phyloP scores from a whole-genome alignment of 2,329 filamentous ascomycete genomes.

The Botrytis tulipae region DNA sequence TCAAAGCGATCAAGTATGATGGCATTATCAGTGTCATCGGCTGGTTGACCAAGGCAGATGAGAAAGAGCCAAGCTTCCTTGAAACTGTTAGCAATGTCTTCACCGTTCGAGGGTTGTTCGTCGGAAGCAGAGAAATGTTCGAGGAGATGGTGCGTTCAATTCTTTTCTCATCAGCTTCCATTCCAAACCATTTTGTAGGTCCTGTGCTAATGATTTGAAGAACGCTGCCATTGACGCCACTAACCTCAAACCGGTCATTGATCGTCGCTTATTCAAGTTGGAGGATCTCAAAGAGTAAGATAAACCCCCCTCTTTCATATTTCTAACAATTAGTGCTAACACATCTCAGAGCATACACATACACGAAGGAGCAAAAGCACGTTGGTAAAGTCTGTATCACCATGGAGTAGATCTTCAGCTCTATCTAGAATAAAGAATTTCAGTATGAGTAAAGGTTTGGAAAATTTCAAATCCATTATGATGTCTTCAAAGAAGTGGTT shows the following conservation, averaged over 20 bases:
- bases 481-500: background rate
- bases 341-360: background rate
- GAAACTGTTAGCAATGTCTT: background rate
- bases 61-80: background rate
- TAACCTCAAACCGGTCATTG: background rate
- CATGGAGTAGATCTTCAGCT: background rate
- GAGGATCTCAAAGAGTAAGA: background rate
- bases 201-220: background rate
- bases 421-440: background rate
- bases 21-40: slow-evolving; percentile 1
- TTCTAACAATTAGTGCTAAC: background rate
- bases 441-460: background rate
- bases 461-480: background rate
- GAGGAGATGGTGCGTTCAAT: background rate
- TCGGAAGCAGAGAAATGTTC: background rate
- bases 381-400: background rate
- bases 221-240: background rate
- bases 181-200: background rate
- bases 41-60: background rate
- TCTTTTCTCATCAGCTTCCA: background rate
- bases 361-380: background rate
- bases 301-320: background rate
- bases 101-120: background rate
- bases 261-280: background rate
- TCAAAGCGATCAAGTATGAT: background rate